Conservation (phyloP, 2,329 filamentous ascomycete species). For the Fusarium guadeloupense region DNA sequence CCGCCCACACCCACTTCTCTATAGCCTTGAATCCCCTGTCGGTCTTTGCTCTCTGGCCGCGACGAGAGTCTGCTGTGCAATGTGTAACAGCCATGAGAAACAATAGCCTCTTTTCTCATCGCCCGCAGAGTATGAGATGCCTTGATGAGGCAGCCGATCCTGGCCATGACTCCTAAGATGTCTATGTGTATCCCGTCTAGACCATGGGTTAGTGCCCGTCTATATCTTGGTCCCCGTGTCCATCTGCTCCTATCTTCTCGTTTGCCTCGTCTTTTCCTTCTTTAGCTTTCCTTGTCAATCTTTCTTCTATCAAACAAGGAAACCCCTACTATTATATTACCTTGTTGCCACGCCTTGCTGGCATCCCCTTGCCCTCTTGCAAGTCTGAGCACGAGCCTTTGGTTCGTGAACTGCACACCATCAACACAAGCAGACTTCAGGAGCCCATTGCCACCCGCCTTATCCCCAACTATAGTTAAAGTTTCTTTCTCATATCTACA, state of each 20-base stretch:
- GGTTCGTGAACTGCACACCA: constrained; percentile 28
- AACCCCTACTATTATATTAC: constrained; percentile 11
- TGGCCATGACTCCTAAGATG: constrained; percentile 14
- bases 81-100: constrained; percentile 35
- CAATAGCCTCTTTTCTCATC: constrained; percentile 32
- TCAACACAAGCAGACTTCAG: neutral
- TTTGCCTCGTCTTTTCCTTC: constrained; percentile 31
- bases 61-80: constrained; percentile 26
- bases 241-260: constrained; percentile 9
- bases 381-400: constrained; percentile 11
- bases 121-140: constrained; percentile 40
- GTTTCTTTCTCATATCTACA: neutral
- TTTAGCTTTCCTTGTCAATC: constrained; percentile 30
- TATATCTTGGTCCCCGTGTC: constrained; percentile 35
- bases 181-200: constrained; percentile 1
- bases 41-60: constrained; percentile 18
- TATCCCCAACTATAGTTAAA: constrained; percentile 1
- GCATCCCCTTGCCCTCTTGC: constrained; percentile 13
- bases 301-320: constrained; percentile 23
- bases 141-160: constrained; percentile 29
- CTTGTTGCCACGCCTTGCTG: constrained; percentile 10
- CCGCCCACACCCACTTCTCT: constrained; percentile 23
- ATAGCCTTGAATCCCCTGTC: constrained; percentile 12
- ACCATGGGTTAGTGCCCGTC: constrained; percentile 11
- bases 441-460: constrained; percentile 26